Evolutionary conservation across 495 filamentous ascomycete species (phyloP).

Genomic region (Halenospora varia): DNA sequence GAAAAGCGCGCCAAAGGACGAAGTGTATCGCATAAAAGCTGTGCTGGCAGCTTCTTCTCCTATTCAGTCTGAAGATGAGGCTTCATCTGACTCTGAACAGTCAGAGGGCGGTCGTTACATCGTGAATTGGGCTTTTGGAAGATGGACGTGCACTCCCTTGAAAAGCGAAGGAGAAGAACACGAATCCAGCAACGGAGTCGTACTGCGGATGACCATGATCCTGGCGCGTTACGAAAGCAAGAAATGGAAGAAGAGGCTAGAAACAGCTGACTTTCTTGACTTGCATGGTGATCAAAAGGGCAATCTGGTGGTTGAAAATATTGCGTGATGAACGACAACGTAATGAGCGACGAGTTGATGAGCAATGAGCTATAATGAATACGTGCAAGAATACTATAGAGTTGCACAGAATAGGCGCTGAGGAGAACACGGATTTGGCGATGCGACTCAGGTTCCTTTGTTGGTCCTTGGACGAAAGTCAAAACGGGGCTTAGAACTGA

Average conservation of each 20-base stretch:
- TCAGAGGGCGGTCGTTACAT: slow-evolving; percentile 54
- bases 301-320: slow-evolving; percentile 39
- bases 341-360: not conserved
- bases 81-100: slow-evolving; percentile 17
- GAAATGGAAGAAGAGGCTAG: slow-evolving; percentile 85
- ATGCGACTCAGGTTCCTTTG: too few species aligned
- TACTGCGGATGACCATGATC: slow-evolving; percentile 78
- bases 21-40: slow-evolving; percentile 94
- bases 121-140: slow-evolving; percentile 95
- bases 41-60: slow-evolving; percentile 57
- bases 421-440: too few species aligned
- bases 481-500: too few species aligned
- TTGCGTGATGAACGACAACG: slow-evolving; percentile 24
- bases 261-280: slow-evolving; percentile 55
- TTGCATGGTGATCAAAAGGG: slow-evolving; percentile 37
- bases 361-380: not conserved
- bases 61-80: slow-evolving; percentile 58
- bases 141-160: slow-evolving; percentile 81
- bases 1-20: slow-evolving; percentile 72
- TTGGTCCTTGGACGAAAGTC: too few species aligned
- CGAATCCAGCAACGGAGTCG: slow-evolving; percentile 39
- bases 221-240: slow-evolving; percentile 77
- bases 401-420: not conserved
- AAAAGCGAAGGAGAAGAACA: slow-evolving; percentile 39
- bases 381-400: not conserved